Conservation (phyloP, 2,329 filamentous ascomycete genomes). For the Cytospora paraplurivora region DNA sequence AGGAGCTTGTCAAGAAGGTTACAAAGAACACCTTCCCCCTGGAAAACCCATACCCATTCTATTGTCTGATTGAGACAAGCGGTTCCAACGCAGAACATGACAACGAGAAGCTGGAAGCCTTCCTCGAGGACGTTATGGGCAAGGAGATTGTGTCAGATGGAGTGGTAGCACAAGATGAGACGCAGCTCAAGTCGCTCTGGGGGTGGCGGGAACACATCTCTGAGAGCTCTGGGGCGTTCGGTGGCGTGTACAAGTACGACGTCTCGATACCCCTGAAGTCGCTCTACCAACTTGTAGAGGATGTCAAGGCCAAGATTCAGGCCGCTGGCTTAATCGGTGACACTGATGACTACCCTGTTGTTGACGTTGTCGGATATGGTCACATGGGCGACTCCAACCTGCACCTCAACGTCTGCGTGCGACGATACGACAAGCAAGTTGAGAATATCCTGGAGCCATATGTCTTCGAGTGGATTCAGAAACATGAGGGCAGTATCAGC, state of each 20-base stretch:
- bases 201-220: constrained; percentile 91
- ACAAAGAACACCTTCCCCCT: constrained; percentile 79
- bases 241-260: constrained; percentile 98
- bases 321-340: constrained; percentile 77
- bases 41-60: constrained; percentile 85
- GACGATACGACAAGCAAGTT: constrained; percentile 82
- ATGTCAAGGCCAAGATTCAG: constrained; percentile 72
- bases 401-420: constrained; percentile 85
- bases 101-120: constrained; percentile 83
- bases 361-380: constrained; percentile 92
- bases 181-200: constrained; percentile 85
- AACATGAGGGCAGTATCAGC: constrained; percentile 88
- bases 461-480: constrained; percentile 95
- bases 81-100: constrained; percentile 95
- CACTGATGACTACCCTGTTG: constrained; percentile 73
- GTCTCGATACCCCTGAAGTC: constrained; percentile 88
- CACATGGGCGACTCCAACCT: constrained; percentile 98
- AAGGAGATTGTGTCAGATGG: constrained; percentile 86
- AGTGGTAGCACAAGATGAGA: constrained; percentile 90
- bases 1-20: constrained; percentile 73
- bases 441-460: constrained; percentile 90
- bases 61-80: constrained; percentile 94
- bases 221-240: constrained; percentile 85
- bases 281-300: constrained; percentile 87
- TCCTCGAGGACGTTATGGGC: constrained; percentile 89